A percentile compares a stretch with the other conserved stretches of the same genome.
phyloP scores from a whole-genome alignment of 768 basidiomycete species.

The Boletales sp. region DNA sequence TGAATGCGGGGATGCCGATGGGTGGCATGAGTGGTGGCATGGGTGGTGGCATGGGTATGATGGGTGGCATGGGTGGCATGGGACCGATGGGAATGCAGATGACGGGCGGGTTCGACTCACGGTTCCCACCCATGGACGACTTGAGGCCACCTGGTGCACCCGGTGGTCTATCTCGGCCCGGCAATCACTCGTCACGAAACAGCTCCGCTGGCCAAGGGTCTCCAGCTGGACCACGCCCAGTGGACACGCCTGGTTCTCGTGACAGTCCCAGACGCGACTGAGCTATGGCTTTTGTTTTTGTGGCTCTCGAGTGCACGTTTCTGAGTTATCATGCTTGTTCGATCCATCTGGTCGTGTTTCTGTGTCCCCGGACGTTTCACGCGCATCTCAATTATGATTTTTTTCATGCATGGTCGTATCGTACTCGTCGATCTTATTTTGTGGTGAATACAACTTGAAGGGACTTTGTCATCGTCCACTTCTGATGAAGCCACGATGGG shows the following conservation, averaged over 20 bases:
- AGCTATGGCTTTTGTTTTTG: constrained; percentile 10
- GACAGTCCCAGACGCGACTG: constrained; percentile 24
- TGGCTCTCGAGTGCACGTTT: neutral
- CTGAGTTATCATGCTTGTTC: constrained; percentile 10
- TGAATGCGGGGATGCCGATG: constrained; percentile 41
- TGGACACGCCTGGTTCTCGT: constrained; percentile 26
- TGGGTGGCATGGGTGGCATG: constrained; percentile 41
- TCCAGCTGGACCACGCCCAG: constrained; percentile 38
- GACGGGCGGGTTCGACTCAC: constrained; percentile 65
- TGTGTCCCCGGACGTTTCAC: constrained; percentile 10
- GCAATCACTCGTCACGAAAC: constrained; percentile 40
- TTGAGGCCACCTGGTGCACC: constrained; percentile 26
- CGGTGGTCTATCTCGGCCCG: constrained; percentile 26
- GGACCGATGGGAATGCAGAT: constrained; percentile 47
- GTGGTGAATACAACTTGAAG: neutral
- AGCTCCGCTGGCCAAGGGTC: constrained; percentile 55
- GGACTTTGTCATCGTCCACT: constrained; percentile 2
- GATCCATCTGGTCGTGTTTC: constrained; percentile 15
- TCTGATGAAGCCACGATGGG: constrained; percentile 50
- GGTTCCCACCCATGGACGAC: constrained; percentile 45
- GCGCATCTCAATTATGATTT: constrained; percentile 17
- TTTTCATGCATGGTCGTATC: constrained; percentile 15
- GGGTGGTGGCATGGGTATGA: constrained; percentile 33
- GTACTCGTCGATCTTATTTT: constrained; percentile 5
- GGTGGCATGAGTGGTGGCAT: constrained; percentile 41